phyloP scores from a whole-genome alignment of 2,329 filamentous ascomycete genomes.

The Beauveria scarabaeidicola region DNA sequence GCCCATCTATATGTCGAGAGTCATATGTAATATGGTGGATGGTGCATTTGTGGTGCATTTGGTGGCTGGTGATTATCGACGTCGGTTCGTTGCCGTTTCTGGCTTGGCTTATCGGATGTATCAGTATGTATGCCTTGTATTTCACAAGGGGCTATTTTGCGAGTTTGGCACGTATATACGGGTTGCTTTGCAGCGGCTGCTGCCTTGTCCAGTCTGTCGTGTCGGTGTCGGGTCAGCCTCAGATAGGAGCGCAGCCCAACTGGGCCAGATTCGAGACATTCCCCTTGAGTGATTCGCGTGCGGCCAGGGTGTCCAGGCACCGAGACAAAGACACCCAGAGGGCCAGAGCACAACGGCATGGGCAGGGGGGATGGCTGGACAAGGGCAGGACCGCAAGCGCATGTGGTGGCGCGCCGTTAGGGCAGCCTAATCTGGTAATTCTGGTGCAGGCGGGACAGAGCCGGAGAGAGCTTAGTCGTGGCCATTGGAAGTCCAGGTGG shows the following conservation, averaged over 20 bases:
- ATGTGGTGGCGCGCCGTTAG: slow-evolving; percentile 10
- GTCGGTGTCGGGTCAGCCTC: not conserved
- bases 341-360: not conserved
- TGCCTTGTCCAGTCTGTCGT: not conserved
- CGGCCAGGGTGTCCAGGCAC: not conserved
- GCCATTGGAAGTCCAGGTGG: not conserved
- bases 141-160: too few species aligned
- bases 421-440: slow-evolving; percentile 10
- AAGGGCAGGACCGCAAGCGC: slow-evolving; percentile 1
- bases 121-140: not conserved
- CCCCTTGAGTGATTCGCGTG: not conserved
- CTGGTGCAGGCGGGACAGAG: slow-evolving; percentile 3
- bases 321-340: too few species aligned
- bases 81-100: not conserved
- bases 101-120: not conserved
- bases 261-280: slow-evolving; percentile 3
- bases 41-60: not conserved
- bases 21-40: not conserved
- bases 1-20: not conserved
- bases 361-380: not conserved
- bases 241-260: not conserved
- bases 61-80: not conserved
- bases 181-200: too few species aligned
- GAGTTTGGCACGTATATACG: too few species aligned
- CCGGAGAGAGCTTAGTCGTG: not conserved